Conservation (phyloP, 2,329 filamentous ascomycete genomes). For the Penicillium sp. region DNA sequence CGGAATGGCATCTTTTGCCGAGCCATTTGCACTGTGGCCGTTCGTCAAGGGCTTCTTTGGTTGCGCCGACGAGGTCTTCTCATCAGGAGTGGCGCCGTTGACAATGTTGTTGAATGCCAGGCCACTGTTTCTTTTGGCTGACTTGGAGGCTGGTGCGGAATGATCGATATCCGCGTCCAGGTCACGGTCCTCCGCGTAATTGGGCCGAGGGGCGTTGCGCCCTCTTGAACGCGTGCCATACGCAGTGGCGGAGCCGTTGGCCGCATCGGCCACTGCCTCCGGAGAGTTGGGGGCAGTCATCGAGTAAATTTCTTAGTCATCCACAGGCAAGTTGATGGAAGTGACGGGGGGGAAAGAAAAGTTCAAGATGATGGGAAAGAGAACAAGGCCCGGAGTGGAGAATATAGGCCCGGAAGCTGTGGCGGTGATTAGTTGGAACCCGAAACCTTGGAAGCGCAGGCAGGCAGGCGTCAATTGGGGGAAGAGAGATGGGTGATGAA, state of each 20-base stretch:
- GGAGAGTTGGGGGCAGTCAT: conserved; percentile 46
- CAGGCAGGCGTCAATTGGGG: conserved; percentile 10
- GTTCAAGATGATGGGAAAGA: neutral
- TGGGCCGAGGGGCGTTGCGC: conserved; percentile 74
- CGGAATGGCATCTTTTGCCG: conserved; percentile 50
- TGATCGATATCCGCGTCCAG: conserved; percentile 89
- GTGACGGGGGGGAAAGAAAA: conserved; percentile 16
- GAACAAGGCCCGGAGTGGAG: conserved; percentile 7
- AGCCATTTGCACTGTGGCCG: conserved; percentile 31
- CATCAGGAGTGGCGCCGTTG: conserved; percentile 38
- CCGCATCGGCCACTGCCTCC: conserved; percentile 37
- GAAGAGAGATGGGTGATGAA: neutral
- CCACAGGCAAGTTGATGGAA: conserved; percentile 22
- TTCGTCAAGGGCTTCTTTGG: conserved; percentile 41
- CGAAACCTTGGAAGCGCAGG: neutral
- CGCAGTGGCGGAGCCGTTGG: conserved; percentile 52
- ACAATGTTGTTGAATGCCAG: conserved; percentile 24
- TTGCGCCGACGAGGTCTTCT: conserved; percentile 39
- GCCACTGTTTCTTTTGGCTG: conserved; percentile 32
- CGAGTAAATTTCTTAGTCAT: conserved; percentile 40
- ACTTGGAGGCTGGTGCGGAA: conserved; percentile 31
- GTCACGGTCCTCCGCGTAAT: conserved; percentile 94
- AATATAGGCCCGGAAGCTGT: conserved; percentile 14
- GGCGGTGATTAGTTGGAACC: conserved; percentile 15
- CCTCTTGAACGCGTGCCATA: conserved; percentile 96